Percentiles rank a stretch among this genome's conserved stretches.
phyloP scores from a whole-genome alignment of 148 eudicot species.

The Vaccinium myrtillus region DNA sequence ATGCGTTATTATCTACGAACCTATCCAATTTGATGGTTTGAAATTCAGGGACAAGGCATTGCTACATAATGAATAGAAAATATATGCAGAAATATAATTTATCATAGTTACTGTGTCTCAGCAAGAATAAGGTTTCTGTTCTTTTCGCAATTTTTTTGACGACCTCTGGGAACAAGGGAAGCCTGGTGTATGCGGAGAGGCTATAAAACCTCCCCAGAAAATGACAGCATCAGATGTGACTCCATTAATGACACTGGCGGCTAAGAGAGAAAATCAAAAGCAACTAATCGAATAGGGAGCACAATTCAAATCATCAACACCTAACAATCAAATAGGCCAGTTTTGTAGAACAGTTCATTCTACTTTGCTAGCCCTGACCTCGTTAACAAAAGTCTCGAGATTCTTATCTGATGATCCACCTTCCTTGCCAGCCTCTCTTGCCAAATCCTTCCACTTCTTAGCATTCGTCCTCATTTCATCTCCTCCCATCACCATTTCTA shows the following conservation, averaged over 20 bases:
- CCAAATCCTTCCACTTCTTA: slow-evolving; percentile 9
- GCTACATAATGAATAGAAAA: neutral
- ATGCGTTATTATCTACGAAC: neutral
- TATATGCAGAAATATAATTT: too few relatives aligned
- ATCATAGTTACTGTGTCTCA: neutral
- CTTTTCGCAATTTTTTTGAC: neutral
- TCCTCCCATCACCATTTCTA: neutral
- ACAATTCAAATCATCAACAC: neutral
- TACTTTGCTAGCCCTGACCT: neutral
- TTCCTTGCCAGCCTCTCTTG: neutral
- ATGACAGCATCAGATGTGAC: neutral
- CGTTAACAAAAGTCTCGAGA: neutral
- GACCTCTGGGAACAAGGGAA: neutral
- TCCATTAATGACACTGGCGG: neutral
- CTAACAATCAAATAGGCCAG: neutral
- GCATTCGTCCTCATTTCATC: neutral
- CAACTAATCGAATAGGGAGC: neutral
- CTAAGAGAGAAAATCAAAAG: neutral
- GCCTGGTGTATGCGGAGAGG: neutral
- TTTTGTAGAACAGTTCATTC: neutral
- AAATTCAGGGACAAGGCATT: neutral
- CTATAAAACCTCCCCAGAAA: too few relatives aligned
- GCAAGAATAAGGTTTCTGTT: neutral
- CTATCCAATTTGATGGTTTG: neutral
- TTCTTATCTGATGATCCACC: neutral